A percentile compares a stretch with the other conserved stretches of the same genome.
Evolutionary conservation across 305 asterid species (phyloP).

Genomic region (Solanum hybrid): DNA sequence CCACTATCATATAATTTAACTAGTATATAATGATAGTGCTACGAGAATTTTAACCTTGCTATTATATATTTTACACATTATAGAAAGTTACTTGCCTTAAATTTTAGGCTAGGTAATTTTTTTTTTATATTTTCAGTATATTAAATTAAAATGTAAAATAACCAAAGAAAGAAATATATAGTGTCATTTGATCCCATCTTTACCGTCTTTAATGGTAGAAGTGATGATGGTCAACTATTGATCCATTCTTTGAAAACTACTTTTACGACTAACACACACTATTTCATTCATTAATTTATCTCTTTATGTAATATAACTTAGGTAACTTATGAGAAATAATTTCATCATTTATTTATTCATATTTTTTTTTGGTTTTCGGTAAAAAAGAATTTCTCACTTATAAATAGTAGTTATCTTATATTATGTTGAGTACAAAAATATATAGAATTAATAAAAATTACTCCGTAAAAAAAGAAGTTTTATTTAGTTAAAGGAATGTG

Average conservation of each 20-base stretch:
- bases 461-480: not conserved
- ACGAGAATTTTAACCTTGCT: too few species aligned
- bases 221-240: not conserved
- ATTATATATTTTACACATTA: too few species aligned
- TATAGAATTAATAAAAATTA: too few species aligned
- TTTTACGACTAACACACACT: not conserved
- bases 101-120: rapidly evolving
- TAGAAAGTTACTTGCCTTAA: not conserved
- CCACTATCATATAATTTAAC: not conserved
- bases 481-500: too few species aligned
- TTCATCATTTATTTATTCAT: not conserved
- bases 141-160: not conserved
- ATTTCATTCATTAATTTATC: not conserved
- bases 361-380: not conserved
- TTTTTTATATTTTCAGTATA: too few species aligned
- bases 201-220: not conserved
- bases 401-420: too few species aligned
- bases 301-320: not conserved
- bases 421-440: not conserved
- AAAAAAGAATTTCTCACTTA: not conserved
- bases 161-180: not conserved
- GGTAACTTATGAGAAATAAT: not conserved
- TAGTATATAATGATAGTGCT: not conserved
- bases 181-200: not conserved
- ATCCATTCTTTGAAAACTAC: not conserved